Conservation (phyloP, 2,329 filamentous ascomycete species). For the Fusarium piperis region DNA sequence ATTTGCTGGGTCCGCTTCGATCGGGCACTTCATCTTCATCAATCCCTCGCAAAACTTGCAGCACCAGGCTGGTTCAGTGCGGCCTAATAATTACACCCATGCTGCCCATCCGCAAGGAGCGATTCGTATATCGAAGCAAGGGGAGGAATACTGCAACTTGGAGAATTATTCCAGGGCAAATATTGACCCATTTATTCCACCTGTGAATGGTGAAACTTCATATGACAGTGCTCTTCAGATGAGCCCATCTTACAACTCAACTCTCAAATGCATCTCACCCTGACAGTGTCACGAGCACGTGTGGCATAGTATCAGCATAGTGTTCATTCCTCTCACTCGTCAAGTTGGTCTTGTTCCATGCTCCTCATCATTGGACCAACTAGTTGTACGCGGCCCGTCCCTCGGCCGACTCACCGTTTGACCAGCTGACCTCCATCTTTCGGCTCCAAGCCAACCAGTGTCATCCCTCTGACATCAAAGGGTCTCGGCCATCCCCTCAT, state of each 20-base stretch:
- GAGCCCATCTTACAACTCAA: not conserved
- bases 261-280: not conserved
- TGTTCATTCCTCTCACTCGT: not conserved
- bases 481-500: conserved; percentile 4
- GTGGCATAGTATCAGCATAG: not conserved
- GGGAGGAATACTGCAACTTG: not conserved
- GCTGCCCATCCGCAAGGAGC: conserved; percentile 7
- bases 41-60: conserved; percentile 16
- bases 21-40: conserved; percentile 22
- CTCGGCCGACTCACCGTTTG: conserved; percentile 34
- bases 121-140: conserved; percentile 21
- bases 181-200: not conserved
- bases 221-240: not conserved
- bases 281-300: not conserved
- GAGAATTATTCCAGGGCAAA: not conserved
- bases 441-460: not conserved
- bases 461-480: conserved; percentile 8
- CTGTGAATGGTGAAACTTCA: not conserved
- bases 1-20: conserved; percentile 27
- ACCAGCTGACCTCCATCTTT: conserved; percentile 27
- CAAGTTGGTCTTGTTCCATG: not conserved
- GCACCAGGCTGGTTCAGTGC: not conserved
- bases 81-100: conserved; percentile 20
- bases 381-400: conserved; percentile 42
- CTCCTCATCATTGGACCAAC: conserved; percentile 12